These are phyloP conservation scores for Ophiostoma sp. DNA, from an alignment of 2,329 filamentous ascomycete genomes.

Conservation along the genomic window DNA sequence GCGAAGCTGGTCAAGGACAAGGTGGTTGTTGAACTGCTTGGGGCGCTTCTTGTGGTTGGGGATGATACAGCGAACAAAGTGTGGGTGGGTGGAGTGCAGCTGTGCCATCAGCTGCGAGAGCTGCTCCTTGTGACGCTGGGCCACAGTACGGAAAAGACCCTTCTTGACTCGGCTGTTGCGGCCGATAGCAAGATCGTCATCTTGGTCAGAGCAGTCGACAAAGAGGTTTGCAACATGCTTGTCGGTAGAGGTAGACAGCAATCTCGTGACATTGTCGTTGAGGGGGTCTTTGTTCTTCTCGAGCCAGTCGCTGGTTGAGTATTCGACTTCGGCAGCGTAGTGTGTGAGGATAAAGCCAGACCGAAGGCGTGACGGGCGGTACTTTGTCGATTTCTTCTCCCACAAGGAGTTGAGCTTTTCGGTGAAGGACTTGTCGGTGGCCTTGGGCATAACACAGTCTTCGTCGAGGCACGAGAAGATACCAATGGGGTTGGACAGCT, in stretches of 20 bases:
- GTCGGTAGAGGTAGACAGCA: constrained; percentile 77
- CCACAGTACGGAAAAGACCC: constrained; percentile 92
- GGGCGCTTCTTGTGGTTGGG: constrained; percentile 97
- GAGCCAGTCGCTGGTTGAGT: constrained; percentile 88
- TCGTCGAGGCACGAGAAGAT: constrained; percentile 98
- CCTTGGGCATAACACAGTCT: constrained; percentile 98
- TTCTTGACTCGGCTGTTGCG: constrained; percentile 84
- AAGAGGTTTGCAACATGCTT: constrained; percentile 81
- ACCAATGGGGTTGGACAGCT: constrained; percentile 92
- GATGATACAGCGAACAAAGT: constrained; percentile 95
- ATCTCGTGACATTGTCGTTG: constrained; percentile 90
- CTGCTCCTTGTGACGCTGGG: constrained; percentile 95
- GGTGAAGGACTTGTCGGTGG: constrained; percentile 92
- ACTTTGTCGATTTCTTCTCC: constrained; percentile 94
- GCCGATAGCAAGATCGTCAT: constrained; percentile 62
- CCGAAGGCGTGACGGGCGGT: constrained; percentile 77
- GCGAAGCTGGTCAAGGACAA: constrained; percentile 95
- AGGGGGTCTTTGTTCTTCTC: constrained; percentile 99
- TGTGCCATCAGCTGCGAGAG: constrained; percentile 94
- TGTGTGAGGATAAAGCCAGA: constrained; percentile 96
- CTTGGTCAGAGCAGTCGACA: constrained; percentile 72
- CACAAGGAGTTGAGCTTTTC: constrained; percentile 96
- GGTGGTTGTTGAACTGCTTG: constrained; percentile 82
- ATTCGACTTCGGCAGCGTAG: constrained; percentile 96
- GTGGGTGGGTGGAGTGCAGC: constrained; percentile 91